These are phyloP conservation scores for Podospora australis DNA, from an alignment of 495 filamentous ascomycete species.

Conservation along the genomic window DNA sequence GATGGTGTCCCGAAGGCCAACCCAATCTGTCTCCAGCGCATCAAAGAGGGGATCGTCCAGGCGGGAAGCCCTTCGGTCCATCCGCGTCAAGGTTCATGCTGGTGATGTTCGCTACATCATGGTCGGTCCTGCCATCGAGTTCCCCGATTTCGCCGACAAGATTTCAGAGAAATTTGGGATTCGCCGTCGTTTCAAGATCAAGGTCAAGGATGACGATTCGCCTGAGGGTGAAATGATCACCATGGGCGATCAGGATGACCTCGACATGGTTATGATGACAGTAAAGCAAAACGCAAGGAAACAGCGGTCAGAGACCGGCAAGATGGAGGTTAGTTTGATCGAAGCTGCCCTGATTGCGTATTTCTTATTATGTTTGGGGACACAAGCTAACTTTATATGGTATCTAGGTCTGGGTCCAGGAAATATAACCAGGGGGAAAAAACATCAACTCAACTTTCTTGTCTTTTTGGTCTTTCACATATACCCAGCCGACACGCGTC, in stretches of 20 bases:
- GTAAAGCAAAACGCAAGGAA: conserved; percentile 62
- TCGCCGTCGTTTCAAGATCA: conserved; percentile 65
- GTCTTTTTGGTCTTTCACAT: conserved; percentile 8
- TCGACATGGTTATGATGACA: conserved; percentile 71
- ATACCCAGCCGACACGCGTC: background rate
- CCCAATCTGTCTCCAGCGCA: conserved; percentile 32
- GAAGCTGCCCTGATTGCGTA: no score
- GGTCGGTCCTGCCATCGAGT: conserved; percentile 65
- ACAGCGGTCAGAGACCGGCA: conserved; percentile 77
- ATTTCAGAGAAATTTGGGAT: conserved; percentile 83
- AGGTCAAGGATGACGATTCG: conserved; percentile 72
- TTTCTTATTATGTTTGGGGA: background rate
- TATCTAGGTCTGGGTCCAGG: conserved; percentile 61
- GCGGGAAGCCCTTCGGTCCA: conserved; percentile 48
- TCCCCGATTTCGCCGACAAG: conserved; percentile 64
- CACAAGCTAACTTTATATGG: conserved; percentile 18
- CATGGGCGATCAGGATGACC: conserved; percentile 91
- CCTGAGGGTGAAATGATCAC: conserved; percentile 87
- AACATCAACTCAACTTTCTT: background rate
- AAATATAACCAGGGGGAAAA: conserved; percentile 30
- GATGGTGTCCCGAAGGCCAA: conserved; percentile 53
- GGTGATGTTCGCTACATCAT: conserved; percentile 95
- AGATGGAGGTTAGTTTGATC: conserved; percentile 88
- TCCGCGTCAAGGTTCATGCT: conserved; percentile 83
- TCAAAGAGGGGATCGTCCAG: conserved; percentile 39